These are phyloP conservation scores for Cladosporium sp. DNA, from an alignment of 2,329 filamentous ascomycete genomes.

Conservation along the genomic window DNA sequence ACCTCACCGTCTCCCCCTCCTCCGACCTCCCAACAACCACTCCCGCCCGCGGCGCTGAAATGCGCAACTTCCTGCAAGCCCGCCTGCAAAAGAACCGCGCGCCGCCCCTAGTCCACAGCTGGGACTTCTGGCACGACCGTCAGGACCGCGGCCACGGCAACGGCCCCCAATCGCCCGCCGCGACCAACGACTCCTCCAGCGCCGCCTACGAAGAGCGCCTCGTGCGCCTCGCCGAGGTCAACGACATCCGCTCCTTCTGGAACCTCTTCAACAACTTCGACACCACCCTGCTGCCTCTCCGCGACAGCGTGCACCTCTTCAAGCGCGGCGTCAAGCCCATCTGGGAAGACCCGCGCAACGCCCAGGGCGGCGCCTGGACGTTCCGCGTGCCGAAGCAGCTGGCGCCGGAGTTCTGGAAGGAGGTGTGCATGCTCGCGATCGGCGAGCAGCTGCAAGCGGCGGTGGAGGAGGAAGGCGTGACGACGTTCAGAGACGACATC, in stretches of 20 bases:
- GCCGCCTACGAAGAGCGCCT: slow-evolving; percentile 48
- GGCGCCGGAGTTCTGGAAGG: slow-evolving; percentile 74
- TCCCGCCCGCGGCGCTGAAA: slow-evolving; percentile 74
- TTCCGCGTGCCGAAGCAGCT: slow-evolving; percentile 81
- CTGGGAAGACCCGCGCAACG: slow-evolving; percentile 85
- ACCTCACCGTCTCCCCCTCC: slow-evolving; percentile 12
- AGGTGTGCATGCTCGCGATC: slow-evolving; percentile 77
- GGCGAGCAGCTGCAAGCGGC: slow-evolving; percentile 76
- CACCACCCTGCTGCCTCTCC: slow-evolving; percentile 69
- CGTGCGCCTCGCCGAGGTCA: slow-evolving; percentile 47
- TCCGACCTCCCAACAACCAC: slow-evolving; percentile 67
- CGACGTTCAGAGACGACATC: slow-evolving; percentile 71
- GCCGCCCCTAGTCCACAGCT: slow-evolving; percentile 52
- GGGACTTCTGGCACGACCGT: slow-evolving; percentile 55
- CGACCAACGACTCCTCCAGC: slow-evolving; percentile 26
- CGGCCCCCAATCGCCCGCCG: slow-evolving; percentile 16
- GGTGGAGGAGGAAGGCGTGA: slow-evolving; percentile 55
- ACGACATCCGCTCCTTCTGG: slow-evolving; percentile 52
- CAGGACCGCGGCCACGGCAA: slow-evolving; percentile 37
- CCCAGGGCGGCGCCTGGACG: slow-evolving; percentile 84
- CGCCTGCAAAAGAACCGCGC: slow-evolving; percentile 34
- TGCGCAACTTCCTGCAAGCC: slow-evolving; percentile 51
- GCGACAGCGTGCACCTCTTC: slow-evolving; percentile 71
- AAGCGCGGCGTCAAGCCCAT: slow-evolving; percentile 79
- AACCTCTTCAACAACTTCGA: slow-evolving; percentile 68